Base-by-base conservation (phyloP, 2,329 filamentous ascomycete genomes). In the Leptodontidium sp. region DNA sequence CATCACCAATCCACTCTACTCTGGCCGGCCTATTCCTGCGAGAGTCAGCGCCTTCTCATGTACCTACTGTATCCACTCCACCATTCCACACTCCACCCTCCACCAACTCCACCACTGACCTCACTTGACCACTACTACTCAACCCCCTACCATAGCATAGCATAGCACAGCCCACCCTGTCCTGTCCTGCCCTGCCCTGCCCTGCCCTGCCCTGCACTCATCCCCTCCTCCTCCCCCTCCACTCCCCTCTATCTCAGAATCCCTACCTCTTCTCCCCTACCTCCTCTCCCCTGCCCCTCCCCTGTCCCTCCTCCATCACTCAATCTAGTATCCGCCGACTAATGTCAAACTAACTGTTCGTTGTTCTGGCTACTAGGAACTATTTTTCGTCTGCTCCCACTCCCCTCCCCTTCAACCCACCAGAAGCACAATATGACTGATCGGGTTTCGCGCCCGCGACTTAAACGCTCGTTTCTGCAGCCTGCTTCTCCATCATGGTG, bases 371-470 rank as follows among this genome's bases (percentile, higher is more conserved):
- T 32, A 32, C 29, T 32, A 32, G 6, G 29, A 32, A 32, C 35
- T 43, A 45, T 49, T 64, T 63, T n/a, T 38, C 32, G 17, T 24
- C 65, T 49, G 17, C 58, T 55, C 24, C 21, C 49, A 32, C 40
- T 47, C 29, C 15, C 26, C 21, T 29, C 32, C 40, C 40, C 49
- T 57, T 40, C 52, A 50, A 50, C 59, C 40, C 59, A 49, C 47
- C 35, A 55, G 38, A 65, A 62, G 47, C 71, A 70, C 74, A 73
- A 72, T 68, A 70, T 72, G 75, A 75, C 74, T 71, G 70, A 74
- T 76, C 71, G 68, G 72, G 74, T 74, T 67, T 73, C 70, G 74
- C 71, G 69, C 69, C 74, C 62, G 65, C 68, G 57, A 43, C 68
- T 69, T 68, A 65, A 66, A 70, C 70, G 71, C 71, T 72, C 69